A percentile compares a stretch with the other conserved stretches of the same genome.
Conservation (phyloP, 306 rosid species). For the Trifolium fragiferum region DNA sequence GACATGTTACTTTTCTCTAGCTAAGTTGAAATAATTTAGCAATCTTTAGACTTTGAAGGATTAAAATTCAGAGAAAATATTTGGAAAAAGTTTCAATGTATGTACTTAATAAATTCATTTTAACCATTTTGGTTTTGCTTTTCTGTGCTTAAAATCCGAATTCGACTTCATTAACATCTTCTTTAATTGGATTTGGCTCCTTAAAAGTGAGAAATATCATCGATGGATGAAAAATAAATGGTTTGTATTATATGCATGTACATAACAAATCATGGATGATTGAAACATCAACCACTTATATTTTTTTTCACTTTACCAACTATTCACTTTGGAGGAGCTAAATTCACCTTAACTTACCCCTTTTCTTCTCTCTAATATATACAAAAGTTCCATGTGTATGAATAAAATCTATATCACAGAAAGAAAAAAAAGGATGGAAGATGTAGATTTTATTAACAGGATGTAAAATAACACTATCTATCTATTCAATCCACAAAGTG, state of each 20-base stretch:
- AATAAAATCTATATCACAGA: neutral
- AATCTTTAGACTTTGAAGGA: neutral
- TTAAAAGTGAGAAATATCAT: too few species aligned
- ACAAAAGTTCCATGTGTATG: constrained; percentile 8
- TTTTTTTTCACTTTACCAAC: too few species aligned
- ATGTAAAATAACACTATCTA: neutral
- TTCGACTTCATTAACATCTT: too few species aligned
- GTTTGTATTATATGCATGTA: neutral
- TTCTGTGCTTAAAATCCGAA: constrained; percentile 14
- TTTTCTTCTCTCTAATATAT: constrained; percentile 11
- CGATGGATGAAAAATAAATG: too few species aligned
- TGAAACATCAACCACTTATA: too few species aligned
- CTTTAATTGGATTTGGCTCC: too few species aligned
- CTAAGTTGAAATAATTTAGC: constrained; percentile 30
- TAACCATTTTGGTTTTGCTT: constrained; percentile 9
- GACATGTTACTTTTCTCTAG: constrained; percentile 5
- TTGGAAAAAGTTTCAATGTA: constrained; percentile 5
- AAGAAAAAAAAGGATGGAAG: constrained; percentile 4
- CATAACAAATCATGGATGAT: neutral
- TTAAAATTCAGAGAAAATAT: constrained; percentile 18
- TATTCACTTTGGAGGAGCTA: too few species aligned
- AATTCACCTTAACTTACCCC: neutral
- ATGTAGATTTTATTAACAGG: constrained; percentile 38
- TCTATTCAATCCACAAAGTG: constrained; percentile 18
- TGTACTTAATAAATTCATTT: constrained; percentile 35